A percentile compares a stretch with the other conserved stretches of the same genome.
Conservation (phyloP, 371 early-diverging fungal genomes). For the Mucor plumbeus region DNA sequence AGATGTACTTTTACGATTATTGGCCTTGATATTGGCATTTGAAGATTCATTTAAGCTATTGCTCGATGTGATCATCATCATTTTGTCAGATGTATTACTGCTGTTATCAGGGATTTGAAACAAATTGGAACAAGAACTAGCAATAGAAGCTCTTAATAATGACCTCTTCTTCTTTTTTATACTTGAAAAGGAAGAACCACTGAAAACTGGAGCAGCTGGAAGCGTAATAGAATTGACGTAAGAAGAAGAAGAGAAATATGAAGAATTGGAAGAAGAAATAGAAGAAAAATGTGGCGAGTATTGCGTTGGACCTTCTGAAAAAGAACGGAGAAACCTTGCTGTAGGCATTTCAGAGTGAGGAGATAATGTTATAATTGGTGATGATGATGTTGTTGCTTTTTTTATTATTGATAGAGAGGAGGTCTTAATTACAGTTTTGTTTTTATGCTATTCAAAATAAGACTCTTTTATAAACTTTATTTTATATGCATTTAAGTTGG, state of each 20-base stretch:
- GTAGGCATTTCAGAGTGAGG: slow-evolving; percentile 9
- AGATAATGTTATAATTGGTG: slow-evolving; percentile 3
- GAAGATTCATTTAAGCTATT: background rate
- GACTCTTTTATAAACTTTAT: background rate
- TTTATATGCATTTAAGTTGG: background rate
- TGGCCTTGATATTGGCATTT: background rate
- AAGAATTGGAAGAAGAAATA: slow-evolving; percentile 12
- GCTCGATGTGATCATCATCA: slow-evolving; percentile 11
- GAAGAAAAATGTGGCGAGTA: slow-evolving; percentile 17
- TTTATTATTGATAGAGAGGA: background rate
- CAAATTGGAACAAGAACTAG: background rate
- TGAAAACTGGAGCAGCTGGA: slow-evolving; percentile 24
- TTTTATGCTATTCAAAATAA: slow-evolving; percentile 5
- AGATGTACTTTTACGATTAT: slow-evolving; percentile 3
- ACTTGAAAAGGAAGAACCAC: slow-evolving; percentile 18
- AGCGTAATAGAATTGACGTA: slow-evolving; percentile 19
- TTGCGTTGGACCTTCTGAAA: background rate
- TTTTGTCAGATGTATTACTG: background rate
- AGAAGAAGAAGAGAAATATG: slow-evolving; percentile 18
- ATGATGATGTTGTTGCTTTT: slow-evolving; percentile 9
- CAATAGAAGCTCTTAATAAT: slow-evolving; percentile 5
- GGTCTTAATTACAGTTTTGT: slow-evolving; percentile 17
- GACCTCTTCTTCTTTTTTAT: slow-evolving; percentile 23
- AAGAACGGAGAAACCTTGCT: slow-evolving; percentile 9
- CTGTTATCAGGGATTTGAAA: background rate